Evolutionary conservation across 2,329 filamentous ascomycete genomes (phyloP).

Genomic region (Colletotrichum gigasporum): DNA sequence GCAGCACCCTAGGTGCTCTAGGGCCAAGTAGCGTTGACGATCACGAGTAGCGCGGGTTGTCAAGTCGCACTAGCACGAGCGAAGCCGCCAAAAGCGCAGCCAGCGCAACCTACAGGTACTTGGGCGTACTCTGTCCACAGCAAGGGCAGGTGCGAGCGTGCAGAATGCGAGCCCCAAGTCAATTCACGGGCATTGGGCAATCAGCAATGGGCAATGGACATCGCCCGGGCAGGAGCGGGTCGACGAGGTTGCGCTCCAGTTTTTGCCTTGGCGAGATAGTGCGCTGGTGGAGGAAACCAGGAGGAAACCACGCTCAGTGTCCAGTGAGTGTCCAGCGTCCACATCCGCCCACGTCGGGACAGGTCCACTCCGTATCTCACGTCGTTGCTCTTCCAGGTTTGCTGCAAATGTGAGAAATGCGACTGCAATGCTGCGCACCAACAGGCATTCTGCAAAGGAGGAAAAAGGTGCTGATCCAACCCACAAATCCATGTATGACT

Average conservation of each 20-base stretch:
- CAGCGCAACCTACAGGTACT: too few species aligned
- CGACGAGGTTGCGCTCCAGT: conserved; percentile 7
- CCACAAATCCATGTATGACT: neutral
- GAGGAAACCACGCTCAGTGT: too few species aligned
- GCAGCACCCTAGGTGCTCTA: conserved; percentile 1
- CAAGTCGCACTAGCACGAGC: neutral
- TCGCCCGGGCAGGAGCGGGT: conserved; percentile 9
- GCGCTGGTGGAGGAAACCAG: neutral
- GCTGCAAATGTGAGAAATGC: neutral
- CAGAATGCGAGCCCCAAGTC: too few species aligned
- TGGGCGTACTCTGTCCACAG: too few species aligned
- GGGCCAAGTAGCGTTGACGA: conserved; percentile 23
- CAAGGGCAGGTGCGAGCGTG: neutral
- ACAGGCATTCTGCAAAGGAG: neutral
- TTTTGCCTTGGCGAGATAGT: neutral
- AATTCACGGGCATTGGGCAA: too few species aligned
- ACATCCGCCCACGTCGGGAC: neutral
- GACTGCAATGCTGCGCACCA: neutral
- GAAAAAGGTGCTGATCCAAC: neutral
- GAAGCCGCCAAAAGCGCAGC: conserved; percentile 20
- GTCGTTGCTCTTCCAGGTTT: too few species aligned
- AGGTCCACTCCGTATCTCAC: neutral
- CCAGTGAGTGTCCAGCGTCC: too few species aligned
- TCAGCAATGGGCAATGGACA: too few species aligned
- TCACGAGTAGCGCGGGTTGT: conserved; percentile 10